Evolutionary conservation across 1,284 basidiomycete genomes (phyloP).

Genomic region (Tausonia pullulans): DNA sequence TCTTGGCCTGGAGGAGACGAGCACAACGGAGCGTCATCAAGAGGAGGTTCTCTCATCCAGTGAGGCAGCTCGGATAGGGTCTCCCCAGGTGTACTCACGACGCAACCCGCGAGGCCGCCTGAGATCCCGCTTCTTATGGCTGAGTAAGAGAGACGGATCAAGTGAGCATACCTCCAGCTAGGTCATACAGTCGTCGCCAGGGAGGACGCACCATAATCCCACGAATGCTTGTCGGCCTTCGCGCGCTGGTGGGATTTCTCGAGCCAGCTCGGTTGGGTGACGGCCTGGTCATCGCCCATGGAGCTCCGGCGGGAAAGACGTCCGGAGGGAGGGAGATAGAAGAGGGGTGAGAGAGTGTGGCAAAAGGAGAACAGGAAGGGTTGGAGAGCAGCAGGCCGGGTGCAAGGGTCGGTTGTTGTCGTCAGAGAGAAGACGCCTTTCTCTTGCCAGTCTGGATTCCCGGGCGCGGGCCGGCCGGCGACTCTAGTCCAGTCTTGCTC

Average conservation of each 20-base stretch:
- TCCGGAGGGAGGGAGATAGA: too few species aligned
- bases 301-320: not conserved
- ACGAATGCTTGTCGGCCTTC: constrained; percentile 52
- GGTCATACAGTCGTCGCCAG: not conserved
- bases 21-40: not conserved
- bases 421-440: too few species aligned
- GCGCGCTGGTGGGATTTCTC: constrained; percentile 47
- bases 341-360: not conserved
- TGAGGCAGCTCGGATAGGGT: not conserved
- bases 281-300: not conserved
- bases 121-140: constrained; percentile 53
- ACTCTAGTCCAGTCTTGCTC: too few species aligned
- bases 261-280: constrained; percentile 9
- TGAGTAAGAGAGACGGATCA: constrained; percentile 15
- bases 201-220: constrained; percentile 46
- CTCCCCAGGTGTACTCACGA: constrained; percentile 47
- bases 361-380: not conserved
- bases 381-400: not conserved
- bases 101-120: constrained; percentile 85
- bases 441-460: too few species aligned
- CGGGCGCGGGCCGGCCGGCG: too few species aligned
- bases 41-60: not conserved
- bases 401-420: too few species aligned
- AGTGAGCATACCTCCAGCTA: too few species aligned
- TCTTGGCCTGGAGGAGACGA: constrained; percentile 62